Evolutionary conservation across 768 basidiomycete species (phyloP).

Genomic region (Amanita molliuscula): DNA sequence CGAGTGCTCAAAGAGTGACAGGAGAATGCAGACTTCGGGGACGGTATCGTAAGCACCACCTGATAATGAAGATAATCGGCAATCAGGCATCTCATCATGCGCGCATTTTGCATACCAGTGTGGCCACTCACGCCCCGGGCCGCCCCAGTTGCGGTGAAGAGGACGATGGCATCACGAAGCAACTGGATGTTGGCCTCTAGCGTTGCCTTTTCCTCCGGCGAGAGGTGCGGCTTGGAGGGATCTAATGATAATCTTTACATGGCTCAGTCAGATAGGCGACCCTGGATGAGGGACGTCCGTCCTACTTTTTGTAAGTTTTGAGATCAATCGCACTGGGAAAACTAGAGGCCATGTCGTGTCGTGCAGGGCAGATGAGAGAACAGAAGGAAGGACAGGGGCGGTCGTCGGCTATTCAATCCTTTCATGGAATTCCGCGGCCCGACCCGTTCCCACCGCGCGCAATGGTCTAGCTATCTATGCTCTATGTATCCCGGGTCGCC

Average conservation of each 20-base stretch:
- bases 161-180: slow-evolving; percentile 74
- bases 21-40: slow-evolving; percentile 75
- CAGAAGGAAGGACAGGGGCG: background rate
- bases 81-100: background rate
- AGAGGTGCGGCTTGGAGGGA: slow-evolving; percentile 51
- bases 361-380: slow-evolving; percentile 12
- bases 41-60: slow-evolving; percentile 70
- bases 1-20: slow-evolving; percentile 58
- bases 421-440: background rate
- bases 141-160: slow-evolving; percentile 80
- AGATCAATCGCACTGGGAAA: slow-evolving; percentile 66
- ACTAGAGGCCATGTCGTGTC: slow-evolving; percentile 21
- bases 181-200: slow-evolving; percentile 68
- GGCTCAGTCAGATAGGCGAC: slow-evolving; percentile 2
- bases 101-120: slow-evolving; percentile 42
- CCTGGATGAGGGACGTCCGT: background rate
- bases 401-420: background rate
- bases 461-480: background rate
- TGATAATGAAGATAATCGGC: slow-evolving; percentile 11
- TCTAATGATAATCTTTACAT: slow-evolving; percentile 56
- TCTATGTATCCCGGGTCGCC: background rate
- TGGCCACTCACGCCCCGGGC: slow-evolving; percentile 84
- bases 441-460: background rate
- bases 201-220: slow-evolving; percentile 46
- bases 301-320: slow-evolving; percentile 62